These are phyloP conservation scores for Zygosaccharomyces pseudobailii DNA, from an alignment of 1,139 yeast genomes.

Conservation along the genomic window DNA sequence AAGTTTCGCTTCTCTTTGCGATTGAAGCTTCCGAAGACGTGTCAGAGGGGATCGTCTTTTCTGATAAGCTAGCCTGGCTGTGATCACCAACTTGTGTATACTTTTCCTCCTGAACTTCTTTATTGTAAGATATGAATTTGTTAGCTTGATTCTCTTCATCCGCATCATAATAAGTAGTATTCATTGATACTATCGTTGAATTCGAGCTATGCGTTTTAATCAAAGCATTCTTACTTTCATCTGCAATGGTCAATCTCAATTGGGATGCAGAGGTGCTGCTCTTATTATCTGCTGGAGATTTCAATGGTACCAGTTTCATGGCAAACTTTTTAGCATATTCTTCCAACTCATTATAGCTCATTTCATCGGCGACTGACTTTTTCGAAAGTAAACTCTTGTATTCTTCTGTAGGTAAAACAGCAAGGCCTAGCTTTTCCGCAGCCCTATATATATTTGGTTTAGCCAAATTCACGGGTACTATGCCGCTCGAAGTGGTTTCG, in stretches of 20 bases:
- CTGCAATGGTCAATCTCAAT: neutral
- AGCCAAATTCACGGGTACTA: constrained; percentile 32
- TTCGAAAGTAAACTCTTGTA: constrained; percentile 29
- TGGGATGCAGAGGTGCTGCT: constrained; percentile 5
- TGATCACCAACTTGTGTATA: too few species aligned
- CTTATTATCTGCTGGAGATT: too few species aligned
- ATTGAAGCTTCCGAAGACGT: too few species aligned
- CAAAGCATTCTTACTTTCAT: neutral
- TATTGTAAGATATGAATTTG: neutral
- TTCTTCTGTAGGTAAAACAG: constrained; percentile 35
- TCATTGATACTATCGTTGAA: constrained; percentile 19
- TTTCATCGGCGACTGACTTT: constrained; percentile 18
- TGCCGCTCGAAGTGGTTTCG: constrained; percentile 30
- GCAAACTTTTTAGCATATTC: constrained; percentile 25
- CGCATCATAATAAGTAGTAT: constrained; percentile 23
- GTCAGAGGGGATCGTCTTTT: too few species aligned
- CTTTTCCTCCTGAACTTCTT: too few species aligned
- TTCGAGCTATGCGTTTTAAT: constrained; percentile 7
- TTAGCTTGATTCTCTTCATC: neutral
- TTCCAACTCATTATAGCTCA: constrained; percentile 32
- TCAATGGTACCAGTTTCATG: constrained; percentile 23
- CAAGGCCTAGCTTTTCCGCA: constrained; percentile 32
- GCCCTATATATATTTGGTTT: constrained; percentile 34
- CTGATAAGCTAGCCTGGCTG: too few species aligned
- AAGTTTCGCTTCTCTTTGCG: neutral